These are phyloP conservation scores for Eucommia ulmoides DNA, from an alignment of 257 asterid species.

Conservation along the genomic window DNA sequence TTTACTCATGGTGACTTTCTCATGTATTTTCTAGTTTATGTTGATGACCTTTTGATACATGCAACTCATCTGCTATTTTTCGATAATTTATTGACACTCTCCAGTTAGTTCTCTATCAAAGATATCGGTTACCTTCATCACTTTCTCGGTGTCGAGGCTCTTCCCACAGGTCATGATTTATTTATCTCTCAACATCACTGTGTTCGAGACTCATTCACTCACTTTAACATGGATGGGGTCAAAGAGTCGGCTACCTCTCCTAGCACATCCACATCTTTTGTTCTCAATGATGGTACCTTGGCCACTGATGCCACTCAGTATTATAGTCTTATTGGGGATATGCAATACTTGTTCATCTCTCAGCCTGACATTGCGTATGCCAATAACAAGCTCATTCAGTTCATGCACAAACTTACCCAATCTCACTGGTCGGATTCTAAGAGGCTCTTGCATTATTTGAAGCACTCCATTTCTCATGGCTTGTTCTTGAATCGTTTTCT, in stretches of 20 bases:
- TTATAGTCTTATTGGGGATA: background rate
- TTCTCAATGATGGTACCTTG: background rate
- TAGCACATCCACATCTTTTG: background rate
- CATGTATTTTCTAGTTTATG: no score
- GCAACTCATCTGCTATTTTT: no score
- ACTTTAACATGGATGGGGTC: background rate
- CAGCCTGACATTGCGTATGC: background rate
- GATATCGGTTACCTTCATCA: background rate
- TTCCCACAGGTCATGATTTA: background rate
- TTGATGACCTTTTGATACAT: no score
- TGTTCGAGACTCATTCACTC: background rate
- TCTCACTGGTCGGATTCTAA: background rate
- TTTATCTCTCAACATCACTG: background rate
- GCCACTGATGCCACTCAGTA: background rate
- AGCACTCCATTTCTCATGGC: background rate
- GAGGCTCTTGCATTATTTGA: background rate
- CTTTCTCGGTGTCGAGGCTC: background rate
- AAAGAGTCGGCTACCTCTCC: background rate
- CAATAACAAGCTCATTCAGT: background rate
- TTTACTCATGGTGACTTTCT: no score
- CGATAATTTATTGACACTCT: background rate
- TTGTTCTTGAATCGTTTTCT: background rate
- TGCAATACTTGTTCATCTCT: background rate
- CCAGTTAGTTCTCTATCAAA: background rate
- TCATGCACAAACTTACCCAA: background rate